Percentiles rank a stretch among this genome's conserved stretches.
These are phyloP conservation scores for Lomentospora prolificans DNA, from an alignment of 2,329 filamentous ascomycete genomes.

Conservation along the genomic window DNA sequence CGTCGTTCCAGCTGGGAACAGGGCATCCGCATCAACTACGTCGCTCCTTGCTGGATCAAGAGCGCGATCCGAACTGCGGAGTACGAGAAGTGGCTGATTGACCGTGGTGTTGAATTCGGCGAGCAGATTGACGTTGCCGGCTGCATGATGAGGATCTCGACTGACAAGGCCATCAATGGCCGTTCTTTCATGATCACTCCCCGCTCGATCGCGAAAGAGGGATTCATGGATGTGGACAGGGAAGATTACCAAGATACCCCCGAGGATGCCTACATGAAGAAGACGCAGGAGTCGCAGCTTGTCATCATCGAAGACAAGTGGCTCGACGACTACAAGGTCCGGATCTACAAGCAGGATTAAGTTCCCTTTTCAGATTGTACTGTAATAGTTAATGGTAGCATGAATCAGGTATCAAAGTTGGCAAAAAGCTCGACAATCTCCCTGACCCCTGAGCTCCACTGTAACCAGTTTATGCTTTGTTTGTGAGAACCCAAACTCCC, in stretches of 20 bases:
- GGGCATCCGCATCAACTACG: slow-evolving; percentile 34
- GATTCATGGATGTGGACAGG: slow-evolving; percentile 28
- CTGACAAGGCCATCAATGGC: slow-evolving; percentile 22
- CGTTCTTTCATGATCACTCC: slow-evolving; percentile 30
- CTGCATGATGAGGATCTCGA: slow-evolving; percentile 24
- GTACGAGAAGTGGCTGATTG: slow-evolving; percentile 28
- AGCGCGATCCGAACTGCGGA: slow-evolving; percentile 26
- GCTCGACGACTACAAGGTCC: slow-evolving; percentile 25
- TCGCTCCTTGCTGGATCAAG: slow-evolving; percentile 32
- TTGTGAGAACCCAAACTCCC: too few relatives aligned
- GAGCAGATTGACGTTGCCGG: slow-evolving; percentile 21
- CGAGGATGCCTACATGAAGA: slow-evolving; percentile 27
- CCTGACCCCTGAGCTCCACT: too few relatives aligned
- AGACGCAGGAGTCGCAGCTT: slow-evolving; percentile 26
- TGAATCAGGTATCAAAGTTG: too few relatives aligned
- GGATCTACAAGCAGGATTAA: slow-evolving; percentile 19
- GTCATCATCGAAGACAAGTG: slow-evolving; percentile 32
- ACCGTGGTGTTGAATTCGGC: slow-evolving; percentile 29
- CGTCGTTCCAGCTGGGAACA: slow-evolving; percentile 28
- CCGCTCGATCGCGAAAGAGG: slow-evolving; percentile 25
- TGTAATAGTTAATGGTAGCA: too few relatives aligned
- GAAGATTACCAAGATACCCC: slow-evolving; percentile 23
- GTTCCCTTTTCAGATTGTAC: too few relatives aligned
- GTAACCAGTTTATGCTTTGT: too few relatives aligned
- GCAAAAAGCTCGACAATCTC: too few relatives aligned